Base-by-base conservation (phyloP, 2,329 filamentous ascomycete genomes). In the Clonostachys sp. region DNA sequence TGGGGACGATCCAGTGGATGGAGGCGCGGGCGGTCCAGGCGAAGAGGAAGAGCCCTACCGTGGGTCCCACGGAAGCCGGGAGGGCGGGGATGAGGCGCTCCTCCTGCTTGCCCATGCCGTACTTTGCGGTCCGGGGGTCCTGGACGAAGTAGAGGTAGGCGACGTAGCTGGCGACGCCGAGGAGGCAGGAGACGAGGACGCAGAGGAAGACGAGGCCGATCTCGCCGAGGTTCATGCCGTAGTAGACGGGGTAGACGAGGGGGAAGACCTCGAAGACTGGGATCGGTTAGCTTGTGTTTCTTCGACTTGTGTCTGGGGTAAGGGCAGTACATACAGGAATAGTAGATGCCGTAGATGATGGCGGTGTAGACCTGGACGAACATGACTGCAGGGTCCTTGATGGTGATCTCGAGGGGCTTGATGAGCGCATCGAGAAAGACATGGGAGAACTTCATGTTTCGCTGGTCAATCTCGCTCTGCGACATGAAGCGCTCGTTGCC, bases 181-280 rank as follows among this genome's bases (percentile, higher is more conserved):
- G 57, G 7, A 80, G 49, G 56, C 77, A 81, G 10, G 77, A 70
- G n/a, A 84, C 72, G 24, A 82, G 65, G 55, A 85, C 72, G 53
- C 75, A 78, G 44, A 81, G 66, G 67, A 86, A 86, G 41, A 82
- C 74, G 10, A 85, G 71, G 33, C 81, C 80, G 51, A 78, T 65
- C 52, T 81, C 60, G 34, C 81, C 80, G 3, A 78, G 62, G 49
- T 71, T 75, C 74, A 87, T 84, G 57, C 66, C 61, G 63, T 87
- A 86, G 56, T 75, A 67, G 38, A 71, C 71, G 3, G 73, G 71
- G 59, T 83, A 87, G 47, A 86, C 80, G 13, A 84, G 66, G 5
- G 82, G 81, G 61, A 86, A 86, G n/a, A 77, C 77, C 56, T 86
- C 82, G 58, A 86, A 86, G 62, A 70, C 64, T 66, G 24, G 20